Percentiles rank a stretch among this genome's conserved stretches.
Evolutionary conservation across 148 eudicot species (phyloP).

Genomic region (Chenopodium suecicum): DNA sequence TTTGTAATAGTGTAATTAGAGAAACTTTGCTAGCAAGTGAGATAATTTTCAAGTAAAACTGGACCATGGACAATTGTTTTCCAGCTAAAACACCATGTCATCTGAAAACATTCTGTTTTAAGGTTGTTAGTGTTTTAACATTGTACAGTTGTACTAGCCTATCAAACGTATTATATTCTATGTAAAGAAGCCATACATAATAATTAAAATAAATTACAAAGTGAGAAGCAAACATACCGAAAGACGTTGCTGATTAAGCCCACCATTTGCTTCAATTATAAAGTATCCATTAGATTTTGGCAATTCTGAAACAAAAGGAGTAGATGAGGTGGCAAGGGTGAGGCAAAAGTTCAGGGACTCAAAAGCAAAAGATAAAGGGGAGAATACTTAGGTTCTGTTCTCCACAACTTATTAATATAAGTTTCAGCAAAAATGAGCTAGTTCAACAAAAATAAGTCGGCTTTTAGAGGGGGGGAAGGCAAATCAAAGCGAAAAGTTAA

Average conservation of each 20-base stretch:
- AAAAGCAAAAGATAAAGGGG: not conserved
- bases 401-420: too few relatives aligned
- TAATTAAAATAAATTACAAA: not conserved
- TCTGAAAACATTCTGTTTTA: not conserved
- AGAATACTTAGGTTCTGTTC: too few relatives aligned
- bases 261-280: slow-evolving; percentile 98
- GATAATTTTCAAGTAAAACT: not conserved
- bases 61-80: not conserved
- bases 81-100: not conserved
- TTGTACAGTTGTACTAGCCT: not conserved
- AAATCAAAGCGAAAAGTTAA: too few relatives aligned
- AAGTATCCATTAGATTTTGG: slow-evolving; percentile 88
- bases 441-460: too few relatives aligned
- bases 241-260: slow-evolving; percentile 90
- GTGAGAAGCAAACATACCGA: slow-evolving; percentile 55
- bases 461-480: too few relatives aligned
- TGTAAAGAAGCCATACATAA: not conserved
- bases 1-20: not conserved
- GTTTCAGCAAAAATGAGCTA: too few relatives aligned
- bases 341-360: slow-evolving; percentile 19
- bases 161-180: not conserved
- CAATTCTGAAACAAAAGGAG: slow-evolving; percentile 35
- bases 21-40: not conserved
- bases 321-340: not conserved
- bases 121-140: not conserved